A percentile compares a stretch with the other conserved stretches of the same genome.
Evolutionary conservation across 208 protist genomes (phyloP).

Genomic region (Leishmania amazonensis): DNA sequence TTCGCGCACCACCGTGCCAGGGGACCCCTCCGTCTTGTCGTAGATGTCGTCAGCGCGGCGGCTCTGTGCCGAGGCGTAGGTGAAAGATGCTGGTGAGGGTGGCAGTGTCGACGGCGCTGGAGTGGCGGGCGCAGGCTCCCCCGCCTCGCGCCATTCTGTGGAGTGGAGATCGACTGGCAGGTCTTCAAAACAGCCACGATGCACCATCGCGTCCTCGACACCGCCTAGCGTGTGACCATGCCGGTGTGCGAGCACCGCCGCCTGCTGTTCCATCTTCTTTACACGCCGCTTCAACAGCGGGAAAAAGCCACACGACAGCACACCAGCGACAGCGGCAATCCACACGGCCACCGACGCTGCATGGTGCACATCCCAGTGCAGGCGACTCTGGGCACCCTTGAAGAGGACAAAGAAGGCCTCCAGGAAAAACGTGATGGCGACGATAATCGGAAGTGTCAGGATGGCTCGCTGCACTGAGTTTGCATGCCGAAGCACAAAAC

Average conservation of each 20-base stretch:
- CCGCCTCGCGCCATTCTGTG: not conserved
- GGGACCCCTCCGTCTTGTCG: slow-evolving; percentile 23
- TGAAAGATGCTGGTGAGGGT: not conserved
- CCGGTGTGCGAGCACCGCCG: slow-evolving; percentile 29
- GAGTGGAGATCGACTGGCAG: not conserved
- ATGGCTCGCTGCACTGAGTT: slow-evolving; percentile 63
- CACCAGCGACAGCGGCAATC: slow-evolving; percentile 48
- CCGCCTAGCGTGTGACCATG: slow-evolving; percentile 11
- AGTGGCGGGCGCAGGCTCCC: not conserved
- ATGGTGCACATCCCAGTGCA: slow-evolving; percentile 57
- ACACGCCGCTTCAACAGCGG: slow-evolving; percentile 60
- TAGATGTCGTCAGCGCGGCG: not conserved
- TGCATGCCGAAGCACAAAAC: slow-evolving; percentile 52
- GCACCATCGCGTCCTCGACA: slow-evolving; percentile 25
- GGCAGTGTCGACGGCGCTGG: not conserved
- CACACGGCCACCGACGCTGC: slow-evolving; percentile 59
- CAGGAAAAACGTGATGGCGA: slow-evolving; percentile 74
- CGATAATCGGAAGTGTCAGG: slow-evolving; percentile 65
- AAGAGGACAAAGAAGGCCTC: slow-evolving; percentile 83
- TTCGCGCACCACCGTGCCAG: slow-evolving; percentile 35
- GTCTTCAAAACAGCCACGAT: slow-evolving; percentile 10
- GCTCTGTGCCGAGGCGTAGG: not conserved
- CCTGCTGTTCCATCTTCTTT: slow-evolving; percentile 26
- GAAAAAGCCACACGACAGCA: slow-evolving; percentile 55
- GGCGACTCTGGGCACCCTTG: slow-evolving; percentile 63